Conservation (phyloP, 2,329 filamentous ascomycete genomes). For the Aquanectria penicillioides region DNA sequence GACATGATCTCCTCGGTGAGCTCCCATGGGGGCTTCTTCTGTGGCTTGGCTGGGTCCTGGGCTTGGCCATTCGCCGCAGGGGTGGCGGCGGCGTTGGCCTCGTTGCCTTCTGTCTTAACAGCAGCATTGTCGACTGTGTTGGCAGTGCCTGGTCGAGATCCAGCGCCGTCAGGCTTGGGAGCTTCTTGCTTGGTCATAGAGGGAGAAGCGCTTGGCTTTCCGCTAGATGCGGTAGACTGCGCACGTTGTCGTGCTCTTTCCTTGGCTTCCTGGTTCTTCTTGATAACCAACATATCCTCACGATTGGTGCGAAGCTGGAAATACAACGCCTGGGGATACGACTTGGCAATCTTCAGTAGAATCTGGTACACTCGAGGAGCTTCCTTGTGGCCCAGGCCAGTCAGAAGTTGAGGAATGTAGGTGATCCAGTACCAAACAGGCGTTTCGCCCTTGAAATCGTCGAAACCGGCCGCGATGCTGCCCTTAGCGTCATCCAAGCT, state of each 20-base stretch:
- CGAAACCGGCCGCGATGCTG: constrained; percentile 84
- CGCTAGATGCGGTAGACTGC: constrained; percentile 56
- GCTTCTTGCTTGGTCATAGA: constrained; percentile 64
- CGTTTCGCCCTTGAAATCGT: constrained; percentile 96
- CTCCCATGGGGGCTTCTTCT: constrained; percentile 91
- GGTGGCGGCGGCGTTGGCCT: constrained; percentile 42
- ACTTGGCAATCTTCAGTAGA: constrained; percentile 91
- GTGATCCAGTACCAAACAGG: constrained; percentile 99
- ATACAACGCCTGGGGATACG: constrained; percentile 94
- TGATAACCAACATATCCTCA: constrained; percentile 92
- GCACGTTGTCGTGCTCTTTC: constrained; percentile 66
- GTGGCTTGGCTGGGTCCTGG: constrained; percentile 37
- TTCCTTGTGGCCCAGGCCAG: constrained; percentile 90
- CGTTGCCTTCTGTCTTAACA: constrained; percentile 57
- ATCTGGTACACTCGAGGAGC: constrained; percentile 87
- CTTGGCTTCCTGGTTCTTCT: constrained; percentile 85
- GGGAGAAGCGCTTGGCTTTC: constrained; percentile 58
- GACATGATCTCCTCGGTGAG: constrained; percentile 96
- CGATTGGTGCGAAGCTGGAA: constrained; percentile 93
- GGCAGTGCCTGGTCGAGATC: constrained; percentile 61
- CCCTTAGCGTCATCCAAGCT: constrained; percentile 92
- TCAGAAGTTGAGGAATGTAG: constrained; percentile 95
- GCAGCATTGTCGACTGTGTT: constrained; percentile 55
- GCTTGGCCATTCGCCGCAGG: constrained; percentile 40
- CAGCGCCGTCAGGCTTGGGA: constrained; percentile 48